Conservation (phyloP, 75 land plant species). For the Picea sitchensis region DNA sequence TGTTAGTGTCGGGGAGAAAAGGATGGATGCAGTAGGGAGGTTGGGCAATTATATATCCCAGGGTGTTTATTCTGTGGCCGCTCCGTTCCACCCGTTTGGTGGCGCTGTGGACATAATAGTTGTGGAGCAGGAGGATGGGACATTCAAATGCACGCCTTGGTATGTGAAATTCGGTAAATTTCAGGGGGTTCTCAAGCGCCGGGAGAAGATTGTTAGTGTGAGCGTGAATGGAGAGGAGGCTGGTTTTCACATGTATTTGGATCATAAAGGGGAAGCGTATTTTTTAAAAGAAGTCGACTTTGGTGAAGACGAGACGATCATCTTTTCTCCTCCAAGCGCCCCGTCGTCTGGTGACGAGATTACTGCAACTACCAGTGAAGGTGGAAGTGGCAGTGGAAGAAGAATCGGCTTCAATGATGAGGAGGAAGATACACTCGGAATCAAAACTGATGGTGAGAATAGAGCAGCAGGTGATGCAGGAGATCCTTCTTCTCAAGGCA, state of each 20-base stretch:
- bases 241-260: conserved; percentile 77
- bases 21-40: conserved; percentile 61
- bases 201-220: conserved; percentile 72
- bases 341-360: conserved; percentile 62
- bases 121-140: conserved; percentile 89
- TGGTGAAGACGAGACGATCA: conserved; percentile 33
- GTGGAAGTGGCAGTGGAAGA: conserved; percentile 13
- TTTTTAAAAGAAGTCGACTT: conserved; percentile 63
- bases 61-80: conserved; percentile 82
- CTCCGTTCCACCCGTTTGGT: conserved; percentile 96
- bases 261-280: conserved; percentile 90
- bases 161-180: conserved; percentile 95
- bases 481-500: not conserved
- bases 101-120: conserved; percentile 97
- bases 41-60: conserved; percentile 64
- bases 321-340: conserved; percentile 19
- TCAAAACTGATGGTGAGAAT: conserved; percentile 14
- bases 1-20: not conserved
- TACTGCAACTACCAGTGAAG: conserved; percentile 13
- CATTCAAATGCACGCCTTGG: conserved; percentile 93
- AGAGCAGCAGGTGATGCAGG: not conserved
- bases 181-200: conserved; percentile 83
- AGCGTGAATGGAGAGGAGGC: conserved; percentile 70
- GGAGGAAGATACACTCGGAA: conserved; percentile 5
- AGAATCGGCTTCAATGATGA: conserved; percentile 23